A percentile compares a stretch with the other conserved stretches of the same genome.
Evolutionary conservation across 176 grass and related monocot genomes (phyloP).

Genomic region (Juncus effusus): DNA sequence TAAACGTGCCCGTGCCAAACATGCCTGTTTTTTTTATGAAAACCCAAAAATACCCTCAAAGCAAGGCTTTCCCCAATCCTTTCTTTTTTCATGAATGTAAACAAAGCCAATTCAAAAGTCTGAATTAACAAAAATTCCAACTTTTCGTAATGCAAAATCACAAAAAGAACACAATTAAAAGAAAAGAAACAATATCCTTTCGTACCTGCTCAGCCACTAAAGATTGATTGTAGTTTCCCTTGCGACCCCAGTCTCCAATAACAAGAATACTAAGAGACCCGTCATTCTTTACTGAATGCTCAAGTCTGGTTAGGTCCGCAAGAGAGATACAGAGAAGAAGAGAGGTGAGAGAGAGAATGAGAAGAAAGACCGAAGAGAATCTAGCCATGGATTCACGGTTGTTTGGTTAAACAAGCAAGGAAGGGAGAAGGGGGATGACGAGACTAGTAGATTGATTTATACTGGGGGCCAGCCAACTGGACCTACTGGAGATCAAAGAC

Average conservation of each 20-base stretch:
- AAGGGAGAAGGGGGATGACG: not conserved
- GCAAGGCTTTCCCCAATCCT: not conserved
- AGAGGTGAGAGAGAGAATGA: not conserved
- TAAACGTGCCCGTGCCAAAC: not conserved
- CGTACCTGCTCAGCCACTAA: slow-evolving; percentile 51
- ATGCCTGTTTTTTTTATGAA: not conserved
- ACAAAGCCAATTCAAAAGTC: too few relatives aligned
- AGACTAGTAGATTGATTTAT: too few relatives aligned
- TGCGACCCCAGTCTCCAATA: slow-evolving; percentile 65
- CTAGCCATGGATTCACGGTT: slow-evolving; percentile 7
- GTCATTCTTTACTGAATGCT: slow-evolving; percentile 45
- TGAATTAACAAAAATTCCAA: too few relatives aligned
- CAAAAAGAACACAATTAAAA: not conserved
- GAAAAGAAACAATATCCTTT: not conserved
- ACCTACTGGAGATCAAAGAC: too few relatives aligned
- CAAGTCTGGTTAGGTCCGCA: slow-evolving; percentile 42
- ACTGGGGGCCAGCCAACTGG: too few relatives aligned
- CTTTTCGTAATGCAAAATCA: too few relatives aligned
- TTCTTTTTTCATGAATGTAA: too few relatives aligned
- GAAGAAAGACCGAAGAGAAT: not conserved
- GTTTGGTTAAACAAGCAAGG: not conserved
- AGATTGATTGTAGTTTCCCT: slow-evolving; percentile 69
- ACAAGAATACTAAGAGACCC: slow-evolving; percentile 51
- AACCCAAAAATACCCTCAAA: slow-evolving; percentile 1
- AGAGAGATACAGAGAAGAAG: not conserved